Percentiles rank a stretch among this genome's conserved stretches.
These are phyloP conservation scores for Knufia fluminis DNA, from an alignment of 2,329 filamentous ascomycete species.

Conservation along the genomic window DNA sequence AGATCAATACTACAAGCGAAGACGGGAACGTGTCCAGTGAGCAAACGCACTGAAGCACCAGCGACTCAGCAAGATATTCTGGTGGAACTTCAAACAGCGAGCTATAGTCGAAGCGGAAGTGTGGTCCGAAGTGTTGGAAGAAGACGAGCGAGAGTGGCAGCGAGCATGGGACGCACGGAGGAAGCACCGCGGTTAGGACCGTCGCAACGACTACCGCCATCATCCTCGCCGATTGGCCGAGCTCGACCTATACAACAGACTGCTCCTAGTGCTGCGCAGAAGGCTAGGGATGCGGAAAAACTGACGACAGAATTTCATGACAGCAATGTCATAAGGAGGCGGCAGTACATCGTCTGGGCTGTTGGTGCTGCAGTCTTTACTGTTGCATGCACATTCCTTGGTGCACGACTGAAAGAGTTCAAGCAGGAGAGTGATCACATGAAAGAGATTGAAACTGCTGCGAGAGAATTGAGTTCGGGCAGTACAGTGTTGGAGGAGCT, in stretches of 20 bases:
- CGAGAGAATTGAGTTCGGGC: background rate
- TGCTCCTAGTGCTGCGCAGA: background rate
- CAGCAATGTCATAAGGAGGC: background rate
- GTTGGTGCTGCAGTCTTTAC: background rate
- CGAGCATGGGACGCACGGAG: no score
- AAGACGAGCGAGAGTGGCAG: no score
- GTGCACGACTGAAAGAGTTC: conserved; percentile 3
- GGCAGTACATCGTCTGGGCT: conserved; percentile 2
- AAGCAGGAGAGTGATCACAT: conserved; percentile 8
- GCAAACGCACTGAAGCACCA: no score
- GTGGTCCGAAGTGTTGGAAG: no score
- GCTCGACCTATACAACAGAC: background rate
- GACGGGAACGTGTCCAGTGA: no score
- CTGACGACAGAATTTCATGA: background rate
- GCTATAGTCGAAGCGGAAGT: no score
- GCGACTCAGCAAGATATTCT: no score
- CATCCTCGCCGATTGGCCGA: background rate
- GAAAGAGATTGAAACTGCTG: conserved; percentile 3
- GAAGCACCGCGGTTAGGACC: no score
- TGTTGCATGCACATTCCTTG: conserved; percentile 1
- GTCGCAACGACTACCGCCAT: background rate
- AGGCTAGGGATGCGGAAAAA: background rate
- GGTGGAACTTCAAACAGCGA: no score
- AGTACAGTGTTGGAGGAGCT: background rate
- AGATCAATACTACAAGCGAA: no score